phyloP scores from a whole-genome alignment of 169 alveolate genomes.

The Babesia bovis region DNA sequence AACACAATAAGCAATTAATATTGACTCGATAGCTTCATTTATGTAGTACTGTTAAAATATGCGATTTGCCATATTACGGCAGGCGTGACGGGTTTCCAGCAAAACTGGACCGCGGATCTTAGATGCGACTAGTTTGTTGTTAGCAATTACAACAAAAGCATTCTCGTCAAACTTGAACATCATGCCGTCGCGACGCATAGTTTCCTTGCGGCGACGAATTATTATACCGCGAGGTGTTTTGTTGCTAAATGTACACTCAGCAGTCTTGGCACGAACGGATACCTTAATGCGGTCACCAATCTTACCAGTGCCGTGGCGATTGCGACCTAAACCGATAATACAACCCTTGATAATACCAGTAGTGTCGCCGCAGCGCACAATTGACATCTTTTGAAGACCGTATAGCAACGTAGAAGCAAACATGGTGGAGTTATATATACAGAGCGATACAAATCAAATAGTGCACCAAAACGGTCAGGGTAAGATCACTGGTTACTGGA shows the following conservation, averaged over 20 bases:
- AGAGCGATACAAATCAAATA: background rate
- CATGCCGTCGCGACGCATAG: slow-evolving; percentile 77
- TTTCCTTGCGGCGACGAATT: slow-evolving; percentile 76
- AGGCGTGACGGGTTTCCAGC: slow-evolving; percentile 77
- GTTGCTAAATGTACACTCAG: slow-evolving; percentile 64
- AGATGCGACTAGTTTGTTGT: slow-evolving; percentile 74
- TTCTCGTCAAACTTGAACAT: slow-evolving; percentile 80
- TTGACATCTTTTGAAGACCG: slow-evolving; percentile 78
- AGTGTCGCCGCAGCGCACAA: slow-evolving; percentile 76
- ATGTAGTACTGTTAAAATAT: slow-evolving; percentile 50
- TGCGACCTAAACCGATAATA: slow-evolving; percentile 77
- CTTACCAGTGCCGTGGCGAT: slow-evolving; percentile 79
- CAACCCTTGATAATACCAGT: slow-evolving; percentile 81
- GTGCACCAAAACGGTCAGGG: background rate
- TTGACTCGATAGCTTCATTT: too few species aligned
- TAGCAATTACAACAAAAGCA: slow-evolving; percentile 76
- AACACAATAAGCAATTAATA: background rate
- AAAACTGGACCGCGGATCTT: slow-evolving; percentile 79
- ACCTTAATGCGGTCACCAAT: slow-evolving; percentile 80
- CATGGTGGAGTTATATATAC: slow-evolving; percentile 10
- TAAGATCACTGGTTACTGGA: background rate
- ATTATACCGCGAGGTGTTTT: slow-evolving; percentile 78
- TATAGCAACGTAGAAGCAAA: slow-evolving; percentile 40
- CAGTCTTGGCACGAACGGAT: slow-evolving; percentile 76
- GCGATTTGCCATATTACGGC: slow-evolving; percentile 69